Evolutionary conservation across 257 asterid genomes (phyloP).

Genomic region (Sherardia arvensis): DNA sequence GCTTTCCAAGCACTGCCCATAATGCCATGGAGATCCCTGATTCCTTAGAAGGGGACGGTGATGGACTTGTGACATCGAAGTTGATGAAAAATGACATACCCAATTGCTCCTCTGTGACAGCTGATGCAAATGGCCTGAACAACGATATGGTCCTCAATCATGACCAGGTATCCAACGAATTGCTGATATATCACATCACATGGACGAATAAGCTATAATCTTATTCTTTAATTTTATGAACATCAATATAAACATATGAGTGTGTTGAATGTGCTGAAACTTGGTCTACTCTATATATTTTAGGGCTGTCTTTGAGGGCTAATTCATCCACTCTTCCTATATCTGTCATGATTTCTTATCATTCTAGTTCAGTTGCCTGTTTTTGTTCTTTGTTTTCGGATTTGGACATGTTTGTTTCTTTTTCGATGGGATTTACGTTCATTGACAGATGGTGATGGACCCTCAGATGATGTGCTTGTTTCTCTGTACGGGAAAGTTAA

Average conservation of each 20-base stretch:
- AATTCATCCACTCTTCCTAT: too few relatives aligned
- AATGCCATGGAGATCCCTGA: constrained; percentile 46
- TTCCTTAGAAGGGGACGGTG: constrained; percentile 70
- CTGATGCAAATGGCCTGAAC: constrained; percentile 57
- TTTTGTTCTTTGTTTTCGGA: neutral
- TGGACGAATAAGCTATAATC: neutral
- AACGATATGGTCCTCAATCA: constrained; percentile 63
- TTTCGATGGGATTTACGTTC: constrained; percentile 14
- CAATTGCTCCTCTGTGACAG: constrained; percentile 58
- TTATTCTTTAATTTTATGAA: too few relatives aligned
- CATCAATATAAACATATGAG: too few relatives aligned
- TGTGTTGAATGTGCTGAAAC: too few relatives aligned
- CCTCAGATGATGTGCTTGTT: constrained; percentile 39
- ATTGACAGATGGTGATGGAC: constrained; percentile 33
- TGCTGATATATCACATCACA: constrained; percentile 11
- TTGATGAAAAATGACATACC: constrained; percentile 63
- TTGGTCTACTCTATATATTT: too few relatives aligned
- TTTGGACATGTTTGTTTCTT: neutral
- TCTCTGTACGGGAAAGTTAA: constrained; percentile 62
- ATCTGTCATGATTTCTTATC: neutral
- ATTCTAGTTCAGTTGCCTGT: neutral
- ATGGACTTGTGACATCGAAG: constrained; percentile 82
- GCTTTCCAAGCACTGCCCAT: constrained; percentile 48
- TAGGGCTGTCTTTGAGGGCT: too few relatives aligned
- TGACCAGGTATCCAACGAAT: constrained; percentile 50